These are phyloP conservation scores for Acanthamoeba triangularis DNA, from an alignment of 208 protist genomes.

Conservation along the genomic window DNA sequence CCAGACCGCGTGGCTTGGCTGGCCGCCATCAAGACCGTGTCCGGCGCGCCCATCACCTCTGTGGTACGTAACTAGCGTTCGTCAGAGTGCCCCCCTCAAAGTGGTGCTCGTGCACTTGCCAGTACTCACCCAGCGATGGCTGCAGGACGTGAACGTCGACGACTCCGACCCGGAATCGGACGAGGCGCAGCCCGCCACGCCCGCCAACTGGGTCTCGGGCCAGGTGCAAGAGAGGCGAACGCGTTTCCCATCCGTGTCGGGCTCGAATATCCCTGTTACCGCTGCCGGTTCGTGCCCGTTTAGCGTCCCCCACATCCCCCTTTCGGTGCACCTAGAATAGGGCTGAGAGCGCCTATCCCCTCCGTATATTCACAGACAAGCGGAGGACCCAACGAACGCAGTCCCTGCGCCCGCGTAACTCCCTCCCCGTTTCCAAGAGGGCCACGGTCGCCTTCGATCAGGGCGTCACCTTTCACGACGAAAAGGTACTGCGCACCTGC, in stretches of 20 bases:
- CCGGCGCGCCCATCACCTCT: background rate
- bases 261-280: background rate
- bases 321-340: background rate
- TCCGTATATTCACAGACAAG: background rate
- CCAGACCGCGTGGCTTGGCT: constrained; percentile 34
- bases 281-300: background rate
- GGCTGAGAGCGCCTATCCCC: background rate
- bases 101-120: background rate
- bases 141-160: constrained; percentile 25
- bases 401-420: background rate
- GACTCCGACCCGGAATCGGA: constrained; percentile 8
- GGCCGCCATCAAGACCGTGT: background rate
- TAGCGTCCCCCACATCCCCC: background rate
- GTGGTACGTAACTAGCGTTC: background rate
- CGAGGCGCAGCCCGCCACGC: background rate
- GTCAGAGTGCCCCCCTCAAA: background rate
- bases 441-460: background rate
- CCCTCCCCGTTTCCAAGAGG: background rate
- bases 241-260: background rate
- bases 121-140: background rate
- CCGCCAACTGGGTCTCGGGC: background rate
- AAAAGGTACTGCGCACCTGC: background rate
- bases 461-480: background rate
- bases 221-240: background rate
- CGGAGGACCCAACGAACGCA: background rate